Conservation (phyloP, 805 yeast species). For the Wickerhamiella bombiphila region DNA sequence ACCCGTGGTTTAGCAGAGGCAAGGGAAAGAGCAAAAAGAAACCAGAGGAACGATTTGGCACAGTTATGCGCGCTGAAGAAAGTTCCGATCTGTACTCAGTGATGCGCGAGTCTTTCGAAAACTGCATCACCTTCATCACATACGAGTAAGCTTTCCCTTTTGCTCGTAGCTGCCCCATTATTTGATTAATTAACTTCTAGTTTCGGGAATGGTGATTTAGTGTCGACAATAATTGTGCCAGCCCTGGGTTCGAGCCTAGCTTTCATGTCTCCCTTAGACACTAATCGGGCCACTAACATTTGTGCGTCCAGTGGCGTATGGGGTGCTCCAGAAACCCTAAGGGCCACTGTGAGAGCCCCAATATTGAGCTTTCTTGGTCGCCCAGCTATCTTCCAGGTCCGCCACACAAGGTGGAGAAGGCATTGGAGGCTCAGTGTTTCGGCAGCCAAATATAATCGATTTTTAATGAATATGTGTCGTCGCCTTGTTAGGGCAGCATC, state of each 20-base stretch:
- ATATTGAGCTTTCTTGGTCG: constrained; percentile 11
- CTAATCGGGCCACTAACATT: not conserved
- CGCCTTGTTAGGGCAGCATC: not conserved
- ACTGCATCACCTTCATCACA: constrained; percentile 62
- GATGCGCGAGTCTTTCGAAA: constrained; percentile 69
- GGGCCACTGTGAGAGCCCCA: constrained; percentile 4
- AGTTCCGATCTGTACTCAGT: constrained; percentile 59
- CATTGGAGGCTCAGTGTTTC: constrained; percentile 6
- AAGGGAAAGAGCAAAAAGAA: constrained; percentile 31
- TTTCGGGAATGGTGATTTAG: too few relatives aligned
- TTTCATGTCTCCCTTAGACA: not conserved
- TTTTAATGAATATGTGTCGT: constrained; percentile 6
- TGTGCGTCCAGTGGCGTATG: not conserved
- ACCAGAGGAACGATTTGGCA: constrained; percentile 69
- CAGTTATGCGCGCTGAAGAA: constrained; percentile 58
- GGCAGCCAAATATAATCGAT: constrained; percentile 12
- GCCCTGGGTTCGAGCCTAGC: constrained; percentile 1
- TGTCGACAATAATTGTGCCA: too few relatives aligned
- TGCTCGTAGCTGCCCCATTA: too few relatives aligned
- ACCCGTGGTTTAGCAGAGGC: constrained; percentile 44
- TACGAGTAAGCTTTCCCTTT: not conserved
- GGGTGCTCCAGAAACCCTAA: constrained; percentile 3
- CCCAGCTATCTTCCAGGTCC: constrained; percentile 10
- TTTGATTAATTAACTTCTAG: too few relatives aligned
- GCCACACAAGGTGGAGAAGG: constrained; percentile 10